Percentiles rank a stretch among this genome's conserved stretches.
These are phyloP conservation scores for Dioscorea zingiberensis DNA, from an alignment of 106 monocot species.

Conservation along the genomic window DNA sequence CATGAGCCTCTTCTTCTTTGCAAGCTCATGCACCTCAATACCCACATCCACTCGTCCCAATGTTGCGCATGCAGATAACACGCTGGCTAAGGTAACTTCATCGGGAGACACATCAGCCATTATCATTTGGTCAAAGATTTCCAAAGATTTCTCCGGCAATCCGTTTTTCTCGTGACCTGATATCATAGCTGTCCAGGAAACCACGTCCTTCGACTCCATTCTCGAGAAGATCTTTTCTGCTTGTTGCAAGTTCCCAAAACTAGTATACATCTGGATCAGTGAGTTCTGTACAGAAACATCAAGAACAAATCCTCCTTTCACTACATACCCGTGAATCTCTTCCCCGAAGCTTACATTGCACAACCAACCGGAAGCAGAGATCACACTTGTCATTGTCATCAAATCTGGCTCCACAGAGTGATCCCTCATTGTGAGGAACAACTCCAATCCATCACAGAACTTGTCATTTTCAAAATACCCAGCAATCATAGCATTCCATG, in stretches of 20 bases:
- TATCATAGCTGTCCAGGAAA: constrained; percentile 96
- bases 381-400: constrained; percentile 76
- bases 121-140: constrained; percentile 56
- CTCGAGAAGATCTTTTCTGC: constrained; percentile 55
- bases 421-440: constrained; percentile 55
- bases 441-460: constrained; percentile 33
- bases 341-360: constrained; percentile 27
- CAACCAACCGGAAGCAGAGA: constrained; percentile 43
- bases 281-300: constrained; percentile 56
- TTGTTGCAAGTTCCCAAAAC: constrained; percentile 29
- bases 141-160: constrained; percentile 47
- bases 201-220: constrained; percentile 48
- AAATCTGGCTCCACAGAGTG: constrained; percentile 63
- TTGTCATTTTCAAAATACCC: constrained; percentile 71
- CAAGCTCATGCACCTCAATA: constrained; percentile 60
- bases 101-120: constrained; percentile 37
- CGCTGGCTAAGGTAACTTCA: constrained; percentile 61
- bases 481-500: constrained; percentile 94
- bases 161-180: constrained; percentile 77
- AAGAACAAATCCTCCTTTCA: constrained; percentile 38
- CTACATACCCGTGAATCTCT: constrained; percentile 56
- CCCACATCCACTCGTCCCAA: constrained; percentile 52
- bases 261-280: constrained; percentile 73
- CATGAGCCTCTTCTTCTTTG: constrained; percentile 40
- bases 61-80: constrained; percentile 66